Conservation (phyloP, 176 grass and related monocot genomes). For the Rhipidocladum racemiflorum region DNA sequence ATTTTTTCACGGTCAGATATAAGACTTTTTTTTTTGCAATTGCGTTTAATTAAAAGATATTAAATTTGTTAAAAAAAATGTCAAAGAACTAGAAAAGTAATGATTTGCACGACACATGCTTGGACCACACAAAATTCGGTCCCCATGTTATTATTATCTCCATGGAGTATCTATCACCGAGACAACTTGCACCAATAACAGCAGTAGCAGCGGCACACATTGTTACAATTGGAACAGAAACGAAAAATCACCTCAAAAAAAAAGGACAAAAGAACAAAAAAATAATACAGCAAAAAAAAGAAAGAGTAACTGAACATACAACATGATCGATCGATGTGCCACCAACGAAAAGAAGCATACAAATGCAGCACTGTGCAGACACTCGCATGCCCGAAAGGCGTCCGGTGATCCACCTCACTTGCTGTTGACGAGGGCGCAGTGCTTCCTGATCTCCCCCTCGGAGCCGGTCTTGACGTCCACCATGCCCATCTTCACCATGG, state of each 20-base stretch:
- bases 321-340: background rate
- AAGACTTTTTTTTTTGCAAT: too few species aligned
- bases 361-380: background rate
- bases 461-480: slow-evolving; percentile 62
- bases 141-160: background rate
- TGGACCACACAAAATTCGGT: background rate
- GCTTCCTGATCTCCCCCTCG: slow-evolving; percentile 72
- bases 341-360: background rate
- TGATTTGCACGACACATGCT: too few species aligned
- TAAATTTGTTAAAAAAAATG: too few species aligned
- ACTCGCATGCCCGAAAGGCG: too few species aligned
- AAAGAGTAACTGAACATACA: background rate
- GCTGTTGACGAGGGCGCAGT: slow-evolving; percentile 54
- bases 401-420: background rate
- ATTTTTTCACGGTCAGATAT: too few species aligned
- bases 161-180: background rate
- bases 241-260: background rate
- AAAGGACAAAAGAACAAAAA: background rate
- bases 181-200: slow-evolving; percentile 10
- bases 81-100: too few species aligned
- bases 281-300: background rate
- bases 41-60: too few species aligned
- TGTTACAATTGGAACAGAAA: background rate
- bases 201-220: background rate
- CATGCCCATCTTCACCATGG: slow-evolving; percentile 66